These are phyloP conservation scores for Panicum miliaceum DNA, from an alignment of 176 grass and related monocot species.

Conservation along the genomic window DNA sequence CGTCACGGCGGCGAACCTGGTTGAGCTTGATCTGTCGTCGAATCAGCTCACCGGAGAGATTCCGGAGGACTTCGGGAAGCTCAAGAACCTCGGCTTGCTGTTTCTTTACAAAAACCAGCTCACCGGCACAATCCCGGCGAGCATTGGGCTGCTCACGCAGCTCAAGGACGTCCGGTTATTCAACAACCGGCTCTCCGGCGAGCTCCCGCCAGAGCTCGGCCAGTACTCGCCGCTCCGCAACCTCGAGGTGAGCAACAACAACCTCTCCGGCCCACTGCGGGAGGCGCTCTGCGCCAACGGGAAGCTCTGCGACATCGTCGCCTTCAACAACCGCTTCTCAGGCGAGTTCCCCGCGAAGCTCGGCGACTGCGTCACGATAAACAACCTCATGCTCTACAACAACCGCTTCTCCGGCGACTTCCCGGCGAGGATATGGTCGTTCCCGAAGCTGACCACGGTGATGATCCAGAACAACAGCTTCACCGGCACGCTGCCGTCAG, in stretches of 20 bases:
- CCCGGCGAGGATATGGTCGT: conserved; percentile 55
- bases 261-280: conserved; percentile 55
- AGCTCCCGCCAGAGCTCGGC: conserved; percentile 65
- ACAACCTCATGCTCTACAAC: conserved; percentile 64
- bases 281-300: conserved; percentile 53
- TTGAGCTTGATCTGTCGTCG: conserved; percentile 50
- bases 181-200: conserved; percentile 58
- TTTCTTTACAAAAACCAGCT: conserved; percentile 62
- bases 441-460: conserved; percentile 43
- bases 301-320: conserved; percentile 43
- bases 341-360: conserved; percentile 52
- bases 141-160: conserved; percentile 52
- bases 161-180: conserved; percentile 54
- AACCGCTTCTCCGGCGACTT: conserved; percentile 67
- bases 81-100: conserved; percentile 44
- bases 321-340: conserved; percentile 73
- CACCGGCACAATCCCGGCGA: conserved; percentile 59
- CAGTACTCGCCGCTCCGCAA: conserved; percentile 60
- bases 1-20: conserved; percentile 28
- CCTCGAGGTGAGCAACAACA: conserved; percentile 61
- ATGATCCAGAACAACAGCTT: conserved; percentile 70
- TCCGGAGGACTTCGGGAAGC: conserved; percentile 46
- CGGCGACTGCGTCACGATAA: conserved; percentile 26
- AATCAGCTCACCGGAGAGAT: conserved; percentile 69
- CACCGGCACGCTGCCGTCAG: conserved; percentile 52